Evolutionary conservation across 2,329 filamentous ascomycete genomes (phyloP).

Genomic region (Arthrobotrys megalospora): DNA sequence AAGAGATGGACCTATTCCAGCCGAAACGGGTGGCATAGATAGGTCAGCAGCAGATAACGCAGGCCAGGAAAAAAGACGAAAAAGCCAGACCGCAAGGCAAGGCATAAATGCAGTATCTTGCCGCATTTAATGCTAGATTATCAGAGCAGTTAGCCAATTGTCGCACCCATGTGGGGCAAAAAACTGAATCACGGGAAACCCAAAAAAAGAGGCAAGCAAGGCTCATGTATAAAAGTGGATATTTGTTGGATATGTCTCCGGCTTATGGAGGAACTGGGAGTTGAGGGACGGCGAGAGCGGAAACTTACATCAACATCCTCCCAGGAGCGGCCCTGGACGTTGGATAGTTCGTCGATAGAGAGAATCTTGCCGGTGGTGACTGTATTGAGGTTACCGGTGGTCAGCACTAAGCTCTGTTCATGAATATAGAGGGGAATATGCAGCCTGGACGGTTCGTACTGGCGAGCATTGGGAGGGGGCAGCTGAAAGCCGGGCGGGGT

Average conservation of each 20-base stretch:
- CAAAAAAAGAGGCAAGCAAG: not conserved
- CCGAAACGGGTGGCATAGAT: constrained; percentile 30
- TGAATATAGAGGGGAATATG: constrained; percentile 8
- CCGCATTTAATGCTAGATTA: constrained; percentile 50
- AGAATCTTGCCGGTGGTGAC: constrained; percentile 90
- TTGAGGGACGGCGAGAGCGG: not conserved
- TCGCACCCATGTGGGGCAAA: constrained; percentile 8
- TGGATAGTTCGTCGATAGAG: constrained; percentile 86
- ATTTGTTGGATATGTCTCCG: constrained; percentile 39
- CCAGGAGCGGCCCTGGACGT: constrained; percentile 92
- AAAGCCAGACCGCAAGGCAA: constrained; percentile 16
- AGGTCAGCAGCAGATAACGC: constrained; percentile 20
- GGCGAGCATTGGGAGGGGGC: constrained; percentile 30
- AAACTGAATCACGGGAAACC: constrained; percentile 7
- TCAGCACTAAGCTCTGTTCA: constrained; percentile 61
- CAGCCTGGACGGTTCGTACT: constrained; percentile 31
- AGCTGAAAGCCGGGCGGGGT: constrained; percentile 26
- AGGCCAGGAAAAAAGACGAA: not conserved
- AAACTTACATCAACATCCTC: constrained; percentile 71
- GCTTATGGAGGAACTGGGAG: constrained; percentile 8
- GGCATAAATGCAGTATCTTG: constrained; percentile 2
- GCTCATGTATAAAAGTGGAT: constrained; percentile 27
- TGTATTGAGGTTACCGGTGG: constrained; percentile 70
- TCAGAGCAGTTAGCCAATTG: constrained; percentile 37
- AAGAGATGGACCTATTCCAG: constrained; percentile 18